Conservation (phyloP, 768 basidiomycete species). For the Leccinum uliginosum region DNA sequence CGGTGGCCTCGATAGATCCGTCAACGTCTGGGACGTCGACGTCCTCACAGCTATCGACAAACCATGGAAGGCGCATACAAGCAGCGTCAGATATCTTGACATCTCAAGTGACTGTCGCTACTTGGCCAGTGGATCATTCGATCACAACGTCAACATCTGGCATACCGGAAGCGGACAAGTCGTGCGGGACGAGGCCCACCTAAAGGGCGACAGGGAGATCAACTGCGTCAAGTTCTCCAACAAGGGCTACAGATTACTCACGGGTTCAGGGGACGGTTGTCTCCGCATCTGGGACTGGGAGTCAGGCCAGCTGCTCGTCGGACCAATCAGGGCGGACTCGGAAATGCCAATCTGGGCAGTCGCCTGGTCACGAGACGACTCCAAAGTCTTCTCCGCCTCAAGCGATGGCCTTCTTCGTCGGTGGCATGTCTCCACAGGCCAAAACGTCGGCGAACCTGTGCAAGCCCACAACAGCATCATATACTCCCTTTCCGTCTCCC, state of each 20-base stretch:
- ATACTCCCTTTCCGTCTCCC: slow-evolving; percentile 25
- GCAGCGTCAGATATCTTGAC: slow-evolving; percentile 28
- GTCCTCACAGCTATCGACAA: slow-evolving; percentile 9
- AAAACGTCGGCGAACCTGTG: slow-evolving; percentile 19
- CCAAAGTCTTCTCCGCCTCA: slow-evolving; percentile 25
- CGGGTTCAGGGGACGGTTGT: slow-evolving; percentile 26
- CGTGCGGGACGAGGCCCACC: slow-evolving; percentile 20
- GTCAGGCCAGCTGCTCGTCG: slow-evolving; percentile 23
- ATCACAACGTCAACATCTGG: slow-evolving; percentile 30
- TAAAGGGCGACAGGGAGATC: slow-evolving; percentile 23
- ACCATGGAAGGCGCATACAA: slow-evolving; percentile 23
- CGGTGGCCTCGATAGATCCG: slow-evolving; percentile 28
- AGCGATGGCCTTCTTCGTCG: slow-evolving; percentile 21
- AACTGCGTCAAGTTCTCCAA: slow-evolving; percentile 27
- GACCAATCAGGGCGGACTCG: slow-evolving; percentile 19
- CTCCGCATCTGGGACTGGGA: slow-evolving; percentile 29
- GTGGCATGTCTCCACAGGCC: slow-evolving; percentile 22
- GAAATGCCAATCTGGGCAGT: slow-evolving; percentile 26
- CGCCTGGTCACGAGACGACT: slow-evolving; percentile 29
- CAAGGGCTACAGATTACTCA: slow-evolving; percentile 24
- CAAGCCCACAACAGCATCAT: slow-evolving; percentile 23
- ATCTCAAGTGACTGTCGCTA: slow-evolving; percentile 27
- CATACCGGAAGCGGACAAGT: slow-evolving; percentile 24
- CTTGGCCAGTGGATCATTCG: slow-evolving; percentile 28
- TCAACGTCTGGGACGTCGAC: slow-evolving; percentile 30